Base-by-base conservation (phyloP, 2,329 filamentous ascomycete genomes). In the Cladophialophora bantiana region DNA sequence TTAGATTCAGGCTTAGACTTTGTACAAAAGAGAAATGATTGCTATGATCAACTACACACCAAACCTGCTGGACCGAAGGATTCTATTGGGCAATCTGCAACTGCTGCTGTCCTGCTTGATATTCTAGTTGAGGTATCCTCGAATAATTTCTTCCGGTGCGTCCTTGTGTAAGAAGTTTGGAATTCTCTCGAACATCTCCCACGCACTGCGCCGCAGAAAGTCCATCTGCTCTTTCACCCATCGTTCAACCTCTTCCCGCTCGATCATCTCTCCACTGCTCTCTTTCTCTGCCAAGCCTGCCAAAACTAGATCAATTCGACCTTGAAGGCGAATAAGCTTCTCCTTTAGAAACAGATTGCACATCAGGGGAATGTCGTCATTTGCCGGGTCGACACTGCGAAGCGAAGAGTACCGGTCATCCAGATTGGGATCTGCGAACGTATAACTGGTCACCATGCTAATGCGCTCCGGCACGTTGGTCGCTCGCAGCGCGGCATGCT, bases 401-500 rank as follows among this genome's bases (percentile, higher is more conserved):
- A 61, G 45, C 3, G 59, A 48, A 34, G 48, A 36, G 32, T 34
- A 54, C 32, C 34, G 32, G 59, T 61, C 60, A 34, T 59, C 62
- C 42, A 58, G 4, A 31, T 64, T 52, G 15, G 64, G 64, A 48
- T 56, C 59, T 2, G 35, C 68, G 7, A 70, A 66, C 1, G 72
- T 67, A 34, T 71, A 75, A 9, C 72, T 52, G 42, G 88, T 90
- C 55, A 90, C 86, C 78, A 88, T 87, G 55, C 82, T 86, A 75
- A 90, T 89, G 31, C 88, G 84, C 75, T 90, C 88, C 6, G 59
- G 45, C 2, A 81, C 80, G n/a, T 86, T 86, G 1, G 86, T 77
- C 10, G 87, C 85, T 12, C 83, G 84, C 13, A 89, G 81, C 1
- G 88, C 88, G 62, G 86, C 83, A 74, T 90, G 88, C 68, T 86